Base-by-base conservation (phyloP, 495 filamentous ascomycete genomes). In the Penicillium paradoxum region DNA sequence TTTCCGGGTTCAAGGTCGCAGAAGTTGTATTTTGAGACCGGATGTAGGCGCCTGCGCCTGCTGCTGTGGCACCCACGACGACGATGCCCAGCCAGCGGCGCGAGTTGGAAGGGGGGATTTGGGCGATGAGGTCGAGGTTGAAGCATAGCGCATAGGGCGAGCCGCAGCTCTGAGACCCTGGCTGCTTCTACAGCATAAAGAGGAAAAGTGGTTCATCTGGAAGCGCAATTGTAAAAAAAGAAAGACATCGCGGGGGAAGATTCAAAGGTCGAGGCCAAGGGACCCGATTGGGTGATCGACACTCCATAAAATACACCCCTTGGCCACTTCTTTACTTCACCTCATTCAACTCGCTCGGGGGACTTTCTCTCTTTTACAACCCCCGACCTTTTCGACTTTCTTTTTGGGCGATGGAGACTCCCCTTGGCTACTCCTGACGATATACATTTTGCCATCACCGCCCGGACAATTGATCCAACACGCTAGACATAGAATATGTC, bases 1-100 rank as follows among this genome's bases (percentile, higher is more conserved):
- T 68, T 56, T 83, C 83, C 13, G 81, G 81, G 45, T 74, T 75
- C 38, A 77, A 49, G 1, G 64, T 67, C 2, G 62, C 59, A 1
- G 67, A 65, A 0, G 38, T 27, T 1, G 63, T 45, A 9, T 50
- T 55, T 48, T 66, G 60, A 15, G 66, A 71, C 48, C 67, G 61
- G 46, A 70, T 22, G 48, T 71, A 75, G 15, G 65, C 70, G 25
- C 73, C 73, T 48, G 66, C 58, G 40, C 63, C 70, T 19, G 63
- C 66, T 33, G 72, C 71, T 22, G 66, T 54, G 18, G 62, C 51
- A 22, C 64, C 74, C 36, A 75, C 58, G 45, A 70, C 29, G 24
- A 60, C 55, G 34, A 75, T 44, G 29, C 66, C 67, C 24, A 71
- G 39, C 73, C 72, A 75, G 51, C 58, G 69, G 18, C 25, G 32